phyloP scores from a whole-genome alignment of 345 rosid species.

The Ceriops decandra region DNA sequence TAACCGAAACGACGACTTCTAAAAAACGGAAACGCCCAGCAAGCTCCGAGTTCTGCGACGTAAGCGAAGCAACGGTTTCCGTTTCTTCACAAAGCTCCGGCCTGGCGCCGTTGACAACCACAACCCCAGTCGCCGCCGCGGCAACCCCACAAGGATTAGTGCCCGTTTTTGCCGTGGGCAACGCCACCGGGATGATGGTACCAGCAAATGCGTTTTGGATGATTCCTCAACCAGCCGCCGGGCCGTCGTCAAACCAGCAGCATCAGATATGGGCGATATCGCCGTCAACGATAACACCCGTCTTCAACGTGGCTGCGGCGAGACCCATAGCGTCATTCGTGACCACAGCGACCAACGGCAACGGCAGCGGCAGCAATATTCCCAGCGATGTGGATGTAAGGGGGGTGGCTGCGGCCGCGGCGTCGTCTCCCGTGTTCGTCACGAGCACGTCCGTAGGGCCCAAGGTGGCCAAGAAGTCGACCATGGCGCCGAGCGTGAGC shows the following conservation, averaged over 20 bases:
- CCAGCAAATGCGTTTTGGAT: slow-evolving; percentile 51
- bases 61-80: slow-evolving; percentile 15
- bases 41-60: slow-evolving; percentile 33
- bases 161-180: slow-evolving; percentile 41
- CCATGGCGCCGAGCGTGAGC: slow-evolving; percentile 44
- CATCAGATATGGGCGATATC: slow-evolving; percentile 38
- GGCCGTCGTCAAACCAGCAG: slow-evolving; percentile 13
- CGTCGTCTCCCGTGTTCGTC: background rate
- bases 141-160: slow-evolving; percentile 33
- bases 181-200: slow-evolving; percentile 32
- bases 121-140: slow-evolving; percentile 7
- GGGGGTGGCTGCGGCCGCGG: slow-evolving; percentile 11
- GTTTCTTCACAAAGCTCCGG: slow-evolving; percentile 29
- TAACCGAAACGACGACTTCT: background rate
- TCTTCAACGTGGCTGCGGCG: slow-evolving; percentile 33
- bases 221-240: slow-evolving; percentile 30
- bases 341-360: slow-evolving; percentile 1
- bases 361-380: background rate
- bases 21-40: slow-evolving; percentile 36
- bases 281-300: slow-evolving; percentile 24
- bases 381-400: slow-evolving; percentile 15
- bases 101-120: slow-evolving; percentile 21
- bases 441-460: slow-evolving; percentile 30
- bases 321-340: slow-evolving; percentile 37
- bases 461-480: slow-evolving; percentile 37